phyloP scores from a whole-genome alignment of 1,284 basidiomycete genomes.

The Porogramme epimiltina region DNA sequence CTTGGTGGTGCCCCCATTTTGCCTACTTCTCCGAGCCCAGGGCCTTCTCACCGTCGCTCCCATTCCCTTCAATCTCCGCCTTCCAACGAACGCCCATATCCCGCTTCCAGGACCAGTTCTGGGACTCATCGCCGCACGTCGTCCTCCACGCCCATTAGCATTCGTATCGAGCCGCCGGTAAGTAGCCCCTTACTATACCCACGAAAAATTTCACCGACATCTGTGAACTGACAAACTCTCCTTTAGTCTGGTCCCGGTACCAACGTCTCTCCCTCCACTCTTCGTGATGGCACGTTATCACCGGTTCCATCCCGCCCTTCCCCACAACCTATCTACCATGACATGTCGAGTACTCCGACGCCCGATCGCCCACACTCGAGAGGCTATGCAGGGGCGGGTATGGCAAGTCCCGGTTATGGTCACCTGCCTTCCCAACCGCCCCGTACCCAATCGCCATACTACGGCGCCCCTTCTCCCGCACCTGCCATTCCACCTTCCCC shows the following conservation, averaged over 20 bases:
- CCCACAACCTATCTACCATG: slow-evolving; percentile 12
- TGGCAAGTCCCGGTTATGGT: background rate
- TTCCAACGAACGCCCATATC: slow-evolving; percentile 14
- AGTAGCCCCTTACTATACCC: slow-evolving; percentile 4
- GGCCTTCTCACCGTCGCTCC: slow-evolving; percentile 18
- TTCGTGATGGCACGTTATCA: slow-evolving; percentile 22
- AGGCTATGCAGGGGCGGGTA: background rate
- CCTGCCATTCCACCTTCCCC: slow-evolving; percentile 20
- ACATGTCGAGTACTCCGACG: slow-evolving; percentile 17
- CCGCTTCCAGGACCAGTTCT: slow-evolving; percentile 8
- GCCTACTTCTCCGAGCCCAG: slow-evolving; percentile 9
- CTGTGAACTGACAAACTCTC: slow-evolving; percentile 4
- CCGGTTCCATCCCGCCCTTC: slow-evolving; percentile 15
- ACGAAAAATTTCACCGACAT: background rate
- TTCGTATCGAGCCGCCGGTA: slow-evolving; percentile 29
- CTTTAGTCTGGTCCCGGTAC: slow-evolving; percentile 26
- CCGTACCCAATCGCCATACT: slow-evolving; percentile 5
- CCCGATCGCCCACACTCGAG: slow-evolving; percentile 9
- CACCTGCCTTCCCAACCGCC: slow-evolving; percentile 4
- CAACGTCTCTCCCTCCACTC: slow-evolving; percentile 17
- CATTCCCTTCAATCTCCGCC: slow-evolving; percentile 23
- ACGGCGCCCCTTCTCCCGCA: slow-evolving; percentile 18
- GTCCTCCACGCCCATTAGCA: slow-evolving; percentile 21
- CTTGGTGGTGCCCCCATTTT: slow-evolving; percentile 13
- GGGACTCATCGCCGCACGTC: slow-evolving; percentile 10